Evolutionary conservation across 106 monocot species (phyloP), one percentile per base, ranked within the genome.

Genomic region (Acanthochlamys bracteata): DNA sequence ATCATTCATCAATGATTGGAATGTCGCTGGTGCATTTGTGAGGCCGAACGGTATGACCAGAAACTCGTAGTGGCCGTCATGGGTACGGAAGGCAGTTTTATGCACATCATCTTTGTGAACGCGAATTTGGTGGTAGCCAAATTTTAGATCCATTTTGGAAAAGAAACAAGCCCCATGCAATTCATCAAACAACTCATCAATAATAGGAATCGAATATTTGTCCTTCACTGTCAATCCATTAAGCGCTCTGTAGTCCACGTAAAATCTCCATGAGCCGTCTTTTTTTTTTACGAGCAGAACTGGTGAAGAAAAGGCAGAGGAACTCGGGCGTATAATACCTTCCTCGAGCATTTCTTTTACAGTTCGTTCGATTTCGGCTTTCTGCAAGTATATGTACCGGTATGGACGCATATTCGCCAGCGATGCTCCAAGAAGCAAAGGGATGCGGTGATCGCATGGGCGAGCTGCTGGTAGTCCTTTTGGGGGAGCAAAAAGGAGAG

Each of bases 11-110:
- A 59, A 15, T 11, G 59, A 3, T 25, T 59, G 59, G 16, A 59
- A 59, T 7, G 59, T 59, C 26, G 59, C 59, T 0, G 59, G 26
- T 24, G n/a, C n/a, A n/a, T n/a, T n/a, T n/a, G n/a, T n/a, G n/a
- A n/a, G n/a, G n/a, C n/a, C n/a, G n/a, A n/a, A n/a, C n/a, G 59
- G 59, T 25, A 59, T 59, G 6, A 59, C 59, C 0, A 25, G 59
- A 17, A 11, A 59, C 10, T 33, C 26, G 15, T 33, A 59, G 26
- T 59, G 59, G 9, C 25, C 59, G 0, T 59, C 12, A 15, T 59
- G 26, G 14, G 16, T 59, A 1, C 26, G 59, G 4, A 59, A 59
- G 0, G 24, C 59, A 0, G 59, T 59, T 10, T 59, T 59, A 12
- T 15, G 16, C 7, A 7, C 0, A 4, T 59, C 59, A 0, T 7